phyloP scores from a whole-genome alignment of 23 red algal genomes.

The Gracilaria caudata region DNA sequence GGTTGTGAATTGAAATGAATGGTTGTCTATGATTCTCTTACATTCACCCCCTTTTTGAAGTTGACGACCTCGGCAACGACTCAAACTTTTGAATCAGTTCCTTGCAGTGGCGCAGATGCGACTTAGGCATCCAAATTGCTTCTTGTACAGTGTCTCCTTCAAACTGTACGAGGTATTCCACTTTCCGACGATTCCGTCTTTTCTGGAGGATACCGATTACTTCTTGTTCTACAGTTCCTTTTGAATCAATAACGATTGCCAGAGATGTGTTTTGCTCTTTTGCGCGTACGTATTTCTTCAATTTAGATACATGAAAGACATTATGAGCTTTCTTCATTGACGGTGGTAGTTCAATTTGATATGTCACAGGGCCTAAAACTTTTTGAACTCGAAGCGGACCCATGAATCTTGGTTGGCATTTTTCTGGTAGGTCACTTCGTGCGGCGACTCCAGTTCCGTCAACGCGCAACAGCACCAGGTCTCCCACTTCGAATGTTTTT shows the following conservation, averaged over 20 bases:
- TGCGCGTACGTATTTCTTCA: background rate
- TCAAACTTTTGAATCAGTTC: constrained; percentile 16
- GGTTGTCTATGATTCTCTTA: constrained; percentile 15
- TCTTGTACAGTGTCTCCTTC: constrained; percentile 11
- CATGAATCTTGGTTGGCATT: constrained; percentile 53
- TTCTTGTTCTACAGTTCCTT: constrained; percentile 19
- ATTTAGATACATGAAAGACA: constrained; percentile 50
- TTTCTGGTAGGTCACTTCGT: constrained; percentile 29
- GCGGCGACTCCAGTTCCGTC: constrained; percentile 2
- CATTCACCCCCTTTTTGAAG: constrained; percentile 24
- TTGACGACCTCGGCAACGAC: constrained; percentile 9
- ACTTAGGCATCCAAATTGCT: constrained; percentile 54
- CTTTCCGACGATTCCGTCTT: constrained; percentile 3
- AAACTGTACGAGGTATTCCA: constrained; percentile 21
- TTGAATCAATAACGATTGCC: constrained; percentile 1
- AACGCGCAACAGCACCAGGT: constrained; percentile 24
- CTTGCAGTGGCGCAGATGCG: constrained; percentile 5
- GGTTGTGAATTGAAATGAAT: background rate
- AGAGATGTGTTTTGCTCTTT: background rate
- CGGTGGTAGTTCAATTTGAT: constrained; percentile 54
- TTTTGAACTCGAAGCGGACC: constrained; percentile 37
- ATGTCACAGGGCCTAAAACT: constrained; percentile 33
- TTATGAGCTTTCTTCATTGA: constrained; percentile 50
- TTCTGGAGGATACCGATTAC: background rate
- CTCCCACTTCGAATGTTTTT: background rate